These are phyloP conservation scores for Chaetomium sp. DNA, from an alignment of 2,329 filamentous ascomycete species.

Conservation along the genomic window DNA sequence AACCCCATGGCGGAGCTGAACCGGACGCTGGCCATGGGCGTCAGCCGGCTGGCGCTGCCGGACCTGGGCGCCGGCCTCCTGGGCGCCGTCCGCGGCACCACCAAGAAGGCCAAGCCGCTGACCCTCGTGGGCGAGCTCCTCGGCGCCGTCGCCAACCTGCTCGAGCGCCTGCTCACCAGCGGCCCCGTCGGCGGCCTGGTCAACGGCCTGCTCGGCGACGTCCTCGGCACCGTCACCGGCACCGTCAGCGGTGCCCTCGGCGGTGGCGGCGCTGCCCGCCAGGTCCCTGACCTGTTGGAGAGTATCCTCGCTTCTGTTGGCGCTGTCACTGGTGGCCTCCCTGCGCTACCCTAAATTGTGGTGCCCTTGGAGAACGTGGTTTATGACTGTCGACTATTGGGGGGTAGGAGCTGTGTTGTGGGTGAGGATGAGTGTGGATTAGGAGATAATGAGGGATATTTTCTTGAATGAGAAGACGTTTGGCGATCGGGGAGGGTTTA, in stretches of 20 bases:
- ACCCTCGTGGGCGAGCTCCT: constrained; percentile 19
- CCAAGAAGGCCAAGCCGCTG: not conserved
- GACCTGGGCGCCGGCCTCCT: constrained; percentile 2
- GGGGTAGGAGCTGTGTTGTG: not conserved
- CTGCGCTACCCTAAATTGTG: not conserved
- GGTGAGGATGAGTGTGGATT: not conserved
- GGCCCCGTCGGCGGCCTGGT: constrained; percentile 14
- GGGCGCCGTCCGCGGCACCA: not conserved
- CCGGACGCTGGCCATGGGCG: constrained; percentile 20
- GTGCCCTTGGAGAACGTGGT: not conserved
- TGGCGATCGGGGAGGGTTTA: not conserved
- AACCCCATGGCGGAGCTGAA: constrained; percentile 25
- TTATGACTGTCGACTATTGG: not conserved
- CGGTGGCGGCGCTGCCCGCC: not conserved
- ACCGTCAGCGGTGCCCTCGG: constrained; percentile 15
- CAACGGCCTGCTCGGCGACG: constrained; percentile 17
- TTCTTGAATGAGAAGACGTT: not conserved
- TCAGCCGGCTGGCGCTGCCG: constrained; percentile 19
- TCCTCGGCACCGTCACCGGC: constrained; percentile 17
- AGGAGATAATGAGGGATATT: not conserved
- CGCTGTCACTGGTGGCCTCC: constrained; percentile 3
- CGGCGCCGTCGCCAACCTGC: not conserved
- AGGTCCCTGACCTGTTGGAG: constrained; percentile 7
- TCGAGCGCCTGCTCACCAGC: constrained; percentile 18
- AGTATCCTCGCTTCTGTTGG: constrained; percentile 11